Evolutionary conservation across 23 red algal genomes (phyloP), one percentile per base, ranked within the genome.

Genomic region (Gracilaria vermiculophylla): DNA sequence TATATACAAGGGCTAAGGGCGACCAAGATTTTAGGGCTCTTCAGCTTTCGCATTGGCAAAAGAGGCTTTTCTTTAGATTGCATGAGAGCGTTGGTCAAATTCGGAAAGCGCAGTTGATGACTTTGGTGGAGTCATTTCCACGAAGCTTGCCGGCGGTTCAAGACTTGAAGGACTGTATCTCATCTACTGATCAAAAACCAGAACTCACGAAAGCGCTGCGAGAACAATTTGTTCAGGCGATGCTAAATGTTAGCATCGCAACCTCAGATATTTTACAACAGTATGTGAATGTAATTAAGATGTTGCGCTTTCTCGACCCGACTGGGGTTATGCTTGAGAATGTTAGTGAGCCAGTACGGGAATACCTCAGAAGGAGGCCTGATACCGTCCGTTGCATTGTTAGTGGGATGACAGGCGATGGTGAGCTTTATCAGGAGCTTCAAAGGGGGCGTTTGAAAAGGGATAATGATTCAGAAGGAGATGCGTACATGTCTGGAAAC

Each of bases 351-450:
- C 92, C 92, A 45, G 72, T 94, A 33, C 25, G 78, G 20, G 83
- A 87, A 7, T 94, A 86, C 58, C 61, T 94, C 1, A 69, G 86
- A 42, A 50, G 50, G 42, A 43, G 92, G 35, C 64, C 69, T 32
- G 92, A 94, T 55, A 94, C 92, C 7, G 86, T 94, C 20, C 67
- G 82, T 9, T 94, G 92, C 55, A 94, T 94, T 47, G 86, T 94
- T 37, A 86, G 86, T 45, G 92, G 78, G 21, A 94, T 94, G 76
- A 86, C 81, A 29, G 80, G 86, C 8, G 82, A 94, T n/a, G 76
- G 83, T 47, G 92, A 94, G 54, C 45, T 87, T 23, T 94, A 86
- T 48, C 60, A 94, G 65, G 78, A 82, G 70, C 69, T 77, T 61
- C 43, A 80, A 65, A 35, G 83, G 16, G 78, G 86, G 51, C 45